A percentile compares a stretch with the other conserved stretches of the same genome.
Evolutionary conservation across 2,329 filamentous ascomycete species (phyloP).

Genomic region (Stylonectria norvegica): DNA sequence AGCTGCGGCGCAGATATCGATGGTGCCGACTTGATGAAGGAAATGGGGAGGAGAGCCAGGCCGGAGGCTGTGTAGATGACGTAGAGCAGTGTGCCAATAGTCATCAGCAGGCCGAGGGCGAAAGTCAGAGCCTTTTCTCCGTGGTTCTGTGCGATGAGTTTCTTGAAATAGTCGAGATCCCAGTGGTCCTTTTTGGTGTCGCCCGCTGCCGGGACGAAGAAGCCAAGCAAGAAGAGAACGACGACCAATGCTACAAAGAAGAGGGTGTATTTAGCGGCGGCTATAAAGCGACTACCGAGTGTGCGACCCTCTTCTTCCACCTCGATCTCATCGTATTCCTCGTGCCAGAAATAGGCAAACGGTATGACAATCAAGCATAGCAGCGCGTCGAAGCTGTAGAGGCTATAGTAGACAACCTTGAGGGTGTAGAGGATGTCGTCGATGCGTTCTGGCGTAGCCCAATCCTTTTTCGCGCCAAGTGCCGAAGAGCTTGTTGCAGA

Average conservation of each 20-base stretch:
- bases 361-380: slow-evolving; percentile 87
- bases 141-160: slow-evolving; percentile 72
- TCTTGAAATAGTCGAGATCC: slow-evolving; percentile 90
- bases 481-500: slow-evolving; percentile 78
- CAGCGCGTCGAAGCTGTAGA: slow-evolving; percentile 88
- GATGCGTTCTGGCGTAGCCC: slow-evolving; percentile 82
- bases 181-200: slow-evolving; percentile 62
- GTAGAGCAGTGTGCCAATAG: slow-evolving; percentile 81
- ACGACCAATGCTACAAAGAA: slow-evolving; percentile 77
- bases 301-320: slow-evolving; percentile 79
- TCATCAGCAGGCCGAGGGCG: slow-evolving; percentile 81
- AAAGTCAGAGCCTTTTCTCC: slow-evolving; percentile 92
- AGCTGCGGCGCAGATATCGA: slow-evolving; percentile 79
- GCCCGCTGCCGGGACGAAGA: slow-evolving; percentile 83
- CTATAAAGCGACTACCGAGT: slow-evolving; percentile 67
- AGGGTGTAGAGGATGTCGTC: slow-evolving; percentile 75
- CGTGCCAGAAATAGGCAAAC: slow-evolving; percentile 97
- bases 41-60: slow-evolving; percentile 81
- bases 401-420: slow-evolving; percentile 84
- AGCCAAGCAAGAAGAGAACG: slow-evolving; percentile 84
- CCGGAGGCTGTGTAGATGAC: slow-evolving; percentile 85
- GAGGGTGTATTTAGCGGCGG: slow-evolving; percentile 87
- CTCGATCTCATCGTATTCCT: slow-evolving; percentile 92
- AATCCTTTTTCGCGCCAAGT: slow-evolving; percentile 83
- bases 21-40: slow-evolving; percentile 88